These are phyloP conservation scores for Penicillium samsonianum DNA, from an alignment of 495 filamentous ascomycete species.

Conservation along the genomic window DNA sequence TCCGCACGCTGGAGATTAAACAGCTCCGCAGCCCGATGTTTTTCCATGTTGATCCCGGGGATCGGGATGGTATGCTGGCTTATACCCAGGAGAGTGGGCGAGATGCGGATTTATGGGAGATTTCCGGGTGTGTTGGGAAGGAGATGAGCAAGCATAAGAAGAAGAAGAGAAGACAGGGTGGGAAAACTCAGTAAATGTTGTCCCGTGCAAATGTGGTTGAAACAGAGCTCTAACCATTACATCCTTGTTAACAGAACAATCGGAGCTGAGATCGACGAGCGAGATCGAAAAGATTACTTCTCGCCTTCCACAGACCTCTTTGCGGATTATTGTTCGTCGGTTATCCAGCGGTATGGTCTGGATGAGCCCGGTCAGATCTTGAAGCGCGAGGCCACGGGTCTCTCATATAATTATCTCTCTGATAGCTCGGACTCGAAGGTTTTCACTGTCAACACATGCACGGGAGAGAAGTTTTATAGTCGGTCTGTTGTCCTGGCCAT, in stretches of 20 bases:
- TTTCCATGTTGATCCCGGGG: constrained; percentile 64
- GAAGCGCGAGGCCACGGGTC: constrained; percentile 51
- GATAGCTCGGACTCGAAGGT: constrained; percentile 35
- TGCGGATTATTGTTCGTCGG: constrained; percentile 54
- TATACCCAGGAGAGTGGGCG: constrained; percentile 54
- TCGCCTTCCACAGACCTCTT: constrained; percentile 59
- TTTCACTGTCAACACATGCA: constrained; percentile 54
- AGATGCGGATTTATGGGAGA: constrained; percentile 55
- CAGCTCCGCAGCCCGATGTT: constrained; percentile 68
- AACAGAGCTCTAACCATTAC: neutral
- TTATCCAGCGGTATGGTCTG: constrained; percentile 55
- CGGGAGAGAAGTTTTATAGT: constrained; percentile 47
- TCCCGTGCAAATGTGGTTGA: neutral
- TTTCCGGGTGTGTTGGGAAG: constrained; percentile 62
- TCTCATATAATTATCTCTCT: constrained; percentile 46
- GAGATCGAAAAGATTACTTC: constrained; percentile 67
- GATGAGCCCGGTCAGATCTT: constrained; percentile 43
- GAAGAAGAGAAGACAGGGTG: constrained; percentile 53
- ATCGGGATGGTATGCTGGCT: constrained; percentile 63
- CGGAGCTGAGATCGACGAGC: constrained; percentile 56
- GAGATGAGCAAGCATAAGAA: constrained; percentile 64
- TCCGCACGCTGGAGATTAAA: constrained; percentile 56
- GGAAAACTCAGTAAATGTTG: constrained; percentile 33
- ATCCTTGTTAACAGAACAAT: constrained; percentile 19
- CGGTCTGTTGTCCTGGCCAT: constrained; percentile 58